Evolutionary conservation across 1,284 basidiomycete genomes (phyloP), one percentile per base, ranked within the genome.

Genomic region (Ceratobasidium sp.): DNA sequence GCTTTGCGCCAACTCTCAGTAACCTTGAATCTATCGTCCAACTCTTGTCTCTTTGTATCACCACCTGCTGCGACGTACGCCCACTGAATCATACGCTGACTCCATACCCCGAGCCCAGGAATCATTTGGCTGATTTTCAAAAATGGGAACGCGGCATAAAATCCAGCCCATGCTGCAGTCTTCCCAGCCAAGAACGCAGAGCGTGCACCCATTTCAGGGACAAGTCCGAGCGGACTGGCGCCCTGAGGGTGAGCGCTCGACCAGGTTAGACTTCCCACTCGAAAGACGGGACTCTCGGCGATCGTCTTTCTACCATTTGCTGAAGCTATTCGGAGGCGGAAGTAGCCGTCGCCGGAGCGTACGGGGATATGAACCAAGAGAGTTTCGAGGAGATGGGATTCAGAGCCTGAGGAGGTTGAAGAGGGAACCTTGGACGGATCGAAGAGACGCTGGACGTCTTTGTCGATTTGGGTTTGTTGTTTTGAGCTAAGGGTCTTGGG

Each of bases 141-240:
- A 55, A 81, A 75, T 13, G 80, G 80, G 73, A 80, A 79, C 2
- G 76, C 74, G 4, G 79, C 76, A 63, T 78, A 80, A 73, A 81
- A 79, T 1, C 70, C 64, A 4, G 77, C 78, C 75, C 77, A 80
- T 14, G 77, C 78, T 30, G 74, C 75, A 73, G 77, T 76, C 23
- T 62, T 74, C 0, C 66, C 71, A 9, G 76, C 72, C 11, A 79
- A 52, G 26, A 78, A 79, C 1, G 64, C 77, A 50, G 73, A 78
- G 46, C 76, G 73, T 11, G 79, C 62, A 21, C 75, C 57, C 2
- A 81, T 50, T 66, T 81, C 80, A 1, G 79, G 79, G 18, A 79
- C 49, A 23, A 80, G 44, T 9, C 79, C 78, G 7, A 78, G 47
- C 8, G 74, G 43, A 21, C 77, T 79, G n/a, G 79, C 78, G 23